Percentiles rank a stretch among this genome's conserved stretches.
phyloP scores from a whole-genome alignment of 768 basidiomycete genomes.

The Suillus clintonianus region DNA sequence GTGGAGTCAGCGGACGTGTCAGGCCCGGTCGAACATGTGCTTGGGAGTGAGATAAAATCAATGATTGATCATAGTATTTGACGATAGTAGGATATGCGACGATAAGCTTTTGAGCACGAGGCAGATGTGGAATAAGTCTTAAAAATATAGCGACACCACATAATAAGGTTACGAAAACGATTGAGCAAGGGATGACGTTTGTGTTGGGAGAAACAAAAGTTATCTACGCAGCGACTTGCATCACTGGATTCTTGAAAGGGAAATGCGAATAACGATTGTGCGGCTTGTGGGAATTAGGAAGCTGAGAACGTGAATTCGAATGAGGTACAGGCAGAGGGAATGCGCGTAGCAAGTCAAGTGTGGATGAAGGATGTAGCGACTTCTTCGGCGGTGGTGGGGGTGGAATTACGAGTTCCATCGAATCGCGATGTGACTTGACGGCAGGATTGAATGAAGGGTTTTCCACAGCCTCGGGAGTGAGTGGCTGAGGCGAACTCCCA shows the following conservation, averaged over 20 bases:
- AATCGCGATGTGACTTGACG: conserved; percentile 31
- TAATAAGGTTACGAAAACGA: conserved; percentile 1
- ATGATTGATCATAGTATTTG: conserved; percentile 5
- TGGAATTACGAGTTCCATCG: conserved; percentile 22
- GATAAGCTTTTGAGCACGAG: conserved; percentile 13
- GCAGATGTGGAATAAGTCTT: conserved; percentile 29
- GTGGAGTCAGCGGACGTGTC: not conserved
- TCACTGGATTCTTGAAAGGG: conserved; percentile 14
- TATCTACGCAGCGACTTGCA: conserved; percentile 26
- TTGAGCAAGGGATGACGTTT: not conserved
- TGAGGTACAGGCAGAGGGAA: conserved; percentile 48
- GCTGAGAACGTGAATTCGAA: conserved; percentile 16
- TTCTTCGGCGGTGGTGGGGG: conserved; percentile 25
- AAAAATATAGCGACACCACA: conserved; percentile 39
- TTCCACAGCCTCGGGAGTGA: conserved; percentile 28
- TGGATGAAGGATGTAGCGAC: conserved; percentile 27
- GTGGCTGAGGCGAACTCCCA: conserved; percentile 33
- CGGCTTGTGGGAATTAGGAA: conserved; percentile 23
- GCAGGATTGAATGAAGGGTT: conserved; percentile 19
- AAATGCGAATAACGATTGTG: conserved; percentile 28
- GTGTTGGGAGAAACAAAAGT: not conserved
- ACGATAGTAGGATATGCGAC: not conserved
- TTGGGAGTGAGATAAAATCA: not conserved
- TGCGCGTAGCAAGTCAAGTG: conserved; percentile 46
- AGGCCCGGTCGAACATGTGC: not conserved